Conservation (phyloP, 2,329 filamentous ascomycete species). For the Talaromyces sp. region DNA sequence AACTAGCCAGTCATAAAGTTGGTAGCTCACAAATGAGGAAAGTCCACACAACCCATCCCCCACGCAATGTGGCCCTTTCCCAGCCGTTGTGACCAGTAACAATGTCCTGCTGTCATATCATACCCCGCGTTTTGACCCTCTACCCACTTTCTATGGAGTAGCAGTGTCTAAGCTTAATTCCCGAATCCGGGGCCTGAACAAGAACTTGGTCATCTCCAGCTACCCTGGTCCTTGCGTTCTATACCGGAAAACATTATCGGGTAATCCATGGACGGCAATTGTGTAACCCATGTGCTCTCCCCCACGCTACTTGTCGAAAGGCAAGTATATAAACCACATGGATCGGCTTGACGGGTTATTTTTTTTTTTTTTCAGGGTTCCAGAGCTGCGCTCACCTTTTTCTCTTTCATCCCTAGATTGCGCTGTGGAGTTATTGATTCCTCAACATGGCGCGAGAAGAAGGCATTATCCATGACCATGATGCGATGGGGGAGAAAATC, state of each 20-base stretch:
- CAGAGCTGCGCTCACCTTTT: not conserved
- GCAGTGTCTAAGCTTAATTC: not conserved
- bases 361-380: not conserved
- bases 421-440: not conserved
- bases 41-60: not conserved
- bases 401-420: not conserved
- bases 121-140: constrained; percentile 13
- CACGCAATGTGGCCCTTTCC: not conserved
- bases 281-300: not conserved
- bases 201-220: not conserved
- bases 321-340: constrained; percentile 8
- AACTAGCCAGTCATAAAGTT: not conserved
- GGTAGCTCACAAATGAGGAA: not conserved
- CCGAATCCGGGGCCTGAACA: not conserved
- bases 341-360: not conserved
- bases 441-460: constrained; percentile 6
- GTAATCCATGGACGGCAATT: not conserved
- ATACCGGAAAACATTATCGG: not conserved
- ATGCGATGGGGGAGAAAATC: constrained; percentile 25
- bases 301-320: not conserved
- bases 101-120: not conserved
- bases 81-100: not conserved
- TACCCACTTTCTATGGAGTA: not conserved
- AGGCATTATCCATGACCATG: constrained; percentile 17
- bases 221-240: not conserved